Conservation (phyloP, 306 rosid species). For the Chamaecrista fasciculata region DNA sequence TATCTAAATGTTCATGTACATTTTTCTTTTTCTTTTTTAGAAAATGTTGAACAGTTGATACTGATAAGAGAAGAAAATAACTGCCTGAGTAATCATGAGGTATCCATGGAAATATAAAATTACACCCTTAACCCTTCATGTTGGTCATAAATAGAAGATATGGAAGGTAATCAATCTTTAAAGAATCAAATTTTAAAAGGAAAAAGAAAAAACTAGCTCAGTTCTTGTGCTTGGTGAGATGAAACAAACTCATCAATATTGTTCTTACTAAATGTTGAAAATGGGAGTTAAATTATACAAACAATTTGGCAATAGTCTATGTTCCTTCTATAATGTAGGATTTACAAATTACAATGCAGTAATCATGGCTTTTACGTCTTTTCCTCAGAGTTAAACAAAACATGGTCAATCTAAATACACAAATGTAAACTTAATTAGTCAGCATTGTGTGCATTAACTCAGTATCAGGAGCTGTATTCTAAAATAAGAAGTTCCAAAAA, state of each 20-base stretch:
- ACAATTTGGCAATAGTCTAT: background rate
- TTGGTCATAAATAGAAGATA: background rate
- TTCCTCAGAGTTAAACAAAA: constrained; percentile 3
- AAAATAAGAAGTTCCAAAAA: background rate
- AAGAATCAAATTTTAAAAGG: background rate
- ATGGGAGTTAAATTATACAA: background rate
- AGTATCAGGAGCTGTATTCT: background rate
- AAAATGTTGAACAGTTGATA: background rate
- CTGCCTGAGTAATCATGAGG: background rate
- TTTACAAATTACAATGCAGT: background rate
- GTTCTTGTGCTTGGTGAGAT: background rate
- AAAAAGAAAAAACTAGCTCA: background rate
- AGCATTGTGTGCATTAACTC: background rate
- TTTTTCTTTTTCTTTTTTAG: too few species aligned
- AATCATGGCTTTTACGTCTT: background rate
- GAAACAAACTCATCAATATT: background rate
- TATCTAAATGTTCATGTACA: background rate
- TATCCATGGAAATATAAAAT: background rate
- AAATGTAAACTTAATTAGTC: background rate
- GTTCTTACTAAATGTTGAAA: background rate
- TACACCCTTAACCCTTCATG: background rate
- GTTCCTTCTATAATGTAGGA: background rate
- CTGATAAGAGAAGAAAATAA: background rate
- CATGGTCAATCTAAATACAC: background rate
- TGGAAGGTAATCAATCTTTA: background rate